Evolutionary conservation across 768 basidiomycete genomes (phyloP), one percentile per base, ranked within the genome.

Genomic region (Leccinum longicurvipes): DNA sequence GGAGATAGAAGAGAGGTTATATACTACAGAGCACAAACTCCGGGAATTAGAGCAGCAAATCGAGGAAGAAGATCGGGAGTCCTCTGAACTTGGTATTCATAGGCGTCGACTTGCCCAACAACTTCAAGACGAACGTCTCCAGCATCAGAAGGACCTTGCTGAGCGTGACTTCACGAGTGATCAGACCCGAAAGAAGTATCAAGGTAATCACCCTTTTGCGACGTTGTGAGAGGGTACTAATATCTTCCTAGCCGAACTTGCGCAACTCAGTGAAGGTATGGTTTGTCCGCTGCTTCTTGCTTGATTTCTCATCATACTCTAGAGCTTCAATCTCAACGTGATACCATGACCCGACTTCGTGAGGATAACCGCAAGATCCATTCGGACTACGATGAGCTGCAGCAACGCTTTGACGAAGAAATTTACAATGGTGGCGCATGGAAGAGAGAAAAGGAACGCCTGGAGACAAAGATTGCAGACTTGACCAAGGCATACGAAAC

Each of bases 401-500:
- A 89, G 61, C 72, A 88, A 31, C 81, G 82, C 36, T 85, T 83
- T 60, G 87, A 91, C 57, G 87, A 90, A 58, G 90, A 91, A 63
- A 78, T 87, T 8, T 88, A 86, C 69, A 87, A 81, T 54, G 85
- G 87, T 47, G 81, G 84, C 14, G 82, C 86, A 4, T 93, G 91
- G 92, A 87, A 87, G 74, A 88, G 89, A 66, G 91, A 94, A 74
- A 91, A 85, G 69, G 91, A 93, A 56, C 86, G 89, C 11, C 75
- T 93, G 73, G 90, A 93, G 58, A 87, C 82, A 51, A 92, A 90
- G 79, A 90, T 93, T 51, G 69, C 68, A 5, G 88, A 93, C 67
- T 65, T 91, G 55, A 85, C 81, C 23, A 85, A 83, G 53, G 90
- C 87, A 1, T 91, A 86, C 66, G 89, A 91, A 61, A 77, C 85